These are phyloP conservation scores for Heliocybe sulcata DNA, from an alignment of 1,284 basidiomycete species.

Conservation along the genomic window DNA sequence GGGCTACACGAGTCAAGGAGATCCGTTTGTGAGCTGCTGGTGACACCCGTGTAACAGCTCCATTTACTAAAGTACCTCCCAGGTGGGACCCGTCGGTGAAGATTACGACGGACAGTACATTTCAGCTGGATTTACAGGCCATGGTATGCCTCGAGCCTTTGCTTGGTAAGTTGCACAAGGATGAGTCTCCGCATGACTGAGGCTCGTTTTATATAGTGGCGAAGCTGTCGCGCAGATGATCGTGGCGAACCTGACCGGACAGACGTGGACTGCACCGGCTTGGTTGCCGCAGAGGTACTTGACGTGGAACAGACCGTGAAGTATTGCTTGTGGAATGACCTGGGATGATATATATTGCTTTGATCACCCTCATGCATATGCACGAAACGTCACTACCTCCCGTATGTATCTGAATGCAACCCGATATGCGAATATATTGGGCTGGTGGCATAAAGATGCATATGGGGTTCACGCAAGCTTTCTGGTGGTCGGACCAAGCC, in stretches of 20 bases:
- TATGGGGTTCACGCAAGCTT: too few relatives aligned
- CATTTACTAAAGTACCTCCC: too few relatives aligned
- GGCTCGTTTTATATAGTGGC: slow-evolving; percentile 36
- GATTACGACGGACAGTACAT: slow-evolving; percentile 55
- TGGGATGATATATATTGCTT: too few relatives aligned
- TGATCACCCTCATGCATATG: too few relatives aligned
- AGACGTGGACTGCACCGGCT: slow-evolving; percentile 41
- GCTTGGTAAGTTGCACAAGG: slow-evolving; percentile 45
- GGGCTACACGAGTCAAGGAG: slow-evolving; percentile 59
- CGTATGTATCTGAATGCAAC: too few relatives aligned
- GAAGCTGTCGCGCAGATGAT: slow-evolving; percentile 64
- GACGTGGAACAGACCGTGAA: slow-evolving; percentile 21
- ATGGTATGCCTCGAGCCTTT: slow-evolving; percentile 77
- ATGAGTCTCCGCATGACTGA: not conserved
- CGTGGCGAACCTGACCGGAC: slow-evolving; percentile 36
- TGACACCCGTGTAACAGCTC: too few relatives aligned
- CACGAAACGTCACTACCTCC: too few relatives aligned
- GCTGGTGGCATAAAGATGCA: too few relatives aligned
- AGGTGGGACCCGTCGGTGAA: slow-evolving; percentile 62
- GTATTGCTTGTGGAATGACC: too few relatives aligned
- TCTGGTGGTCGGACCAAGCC: too few relatives aligned
- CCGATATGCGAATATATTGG: too few relatives aligned
- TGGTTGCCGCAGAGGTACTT: slow-evolving; percentile 65
- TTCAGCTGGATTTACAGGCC: slow-evolving; percentile 69
- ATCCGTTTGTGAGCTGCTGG: slow-evolving; percentile 69